Base-by-base conservation (phyloP, 2,329 filamentous ascomycete species). In the Aspergillus sp. region DNA sequence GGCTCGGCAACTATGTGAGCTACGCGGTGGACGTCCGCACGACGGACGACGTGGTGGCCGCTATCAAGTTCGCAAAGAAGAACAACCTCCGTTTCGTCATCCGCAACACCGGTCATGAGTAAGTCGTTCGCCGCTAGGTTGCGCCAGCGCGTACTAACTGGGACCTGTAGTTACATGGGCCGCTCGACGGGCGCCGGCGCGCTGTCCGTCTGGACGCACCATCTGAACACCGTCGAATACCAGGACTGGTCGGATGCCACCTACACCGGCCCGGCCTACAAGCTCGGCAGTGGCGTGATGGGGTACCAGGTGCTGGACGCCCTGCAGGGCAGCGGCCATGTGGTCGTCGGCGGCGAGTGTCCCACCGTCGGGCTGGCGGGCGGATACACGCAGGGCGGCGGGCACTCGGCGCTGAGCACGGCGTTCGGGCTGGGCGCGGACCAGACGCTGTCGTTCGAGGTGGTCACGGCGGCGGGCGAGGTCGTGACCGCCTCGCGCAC, bases 341-440 rank as follows among this genome's bases (percentile, higher is more conserved):
- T 76, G 0, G 69, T 85, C 3, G 78, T 87, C 0, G 79, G 78
- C 0, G 84, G 84, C 5, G 77, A 77, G 4, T 78, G 76, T 19
- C 78, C 76, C 1, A 81, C 79, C 0, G 82, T 87, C 10, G 83
- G 83, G 6, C 60, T 83, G 3, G 78, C 81, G 1, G 84, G 84
- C 31, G 84, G 84, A 2, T 87, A 81, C 59, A 78, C 75, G 5
- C 81, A 84, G 64, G 83, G 83, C 6, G 85, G 83, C 21, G 85
- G 85, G 0, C 82, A 85, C 64, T 79, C 77, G 1, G 72, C 78
- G 0, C 71, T 87, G 2, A 77, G 73, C 50, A 78, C 78, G 3
- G 68, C 61, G 14, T 82, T 80, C 51, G 85, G 85, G 17, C 72
- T 88, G 0, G 80, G 72, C 16, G 83, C 83, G 0, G 85, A 88